These are phyloP conservation scores for Leucocoprinus birnbaumii DNA, from an alignment of 768 basidiomycete genomes.

Conservation along the genomic window DNA sequence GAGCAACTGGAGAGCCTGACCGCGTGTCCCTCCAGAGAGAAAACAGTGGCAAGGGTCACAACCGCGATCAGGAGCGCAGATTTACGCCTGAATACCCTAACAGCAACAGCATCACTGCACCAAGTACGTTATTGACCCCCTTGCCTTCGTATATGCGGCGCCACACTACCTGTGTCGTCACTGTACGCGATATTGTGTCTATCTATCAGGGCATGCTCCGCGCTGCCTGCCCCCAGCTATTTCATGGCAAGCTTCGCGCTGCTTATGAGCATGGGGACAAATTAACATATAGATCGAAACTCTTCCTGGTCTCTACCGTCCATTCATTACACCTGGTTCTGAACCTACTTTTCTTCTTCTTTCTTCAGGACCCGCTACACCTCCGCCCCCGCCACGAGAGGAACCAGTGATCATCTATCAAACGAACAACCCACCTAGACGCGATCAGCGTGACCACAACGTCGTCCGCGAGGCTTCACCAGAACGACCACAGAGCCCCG, in stretches of 20 bases:
- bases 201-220: neutral
- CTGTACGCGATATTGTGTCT: neutral
- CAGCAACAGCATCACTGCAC: slow-evolving; percentile 33
- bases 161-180: slow-evolving; percentile 13
- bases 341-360: slow-evolving; percentile 7
- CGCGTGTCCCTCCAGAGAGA: slow-evolving; percentile 2
- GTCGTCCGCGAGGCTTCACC: neutral
- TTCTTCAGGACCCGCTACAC: slow-evolving; percentile 10
- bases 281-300: too few species aligned
- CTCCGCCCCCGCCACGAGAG: slow-evolving; percentile 2
- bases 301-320: slow-evolving; percentile 12
- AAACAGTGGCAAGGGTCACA: slow-evolving; percentile 9
- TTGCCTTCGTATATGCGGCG: slow-evolving; percentile 28
- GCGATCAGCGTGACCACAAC: too few species aligned
- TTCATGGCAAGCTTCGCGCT: neutral
- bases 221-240: neutral
- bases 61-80: slow-evolving; percentile 28
- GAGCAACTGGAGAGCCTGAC: slow-evolving; percentile 2
- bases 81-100: slow-evolving; percentile 29
- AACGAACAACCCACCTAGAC: neutral
- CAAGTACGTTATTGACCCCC: slow-evolving; percentile 61
- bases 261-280: too few species aligned
- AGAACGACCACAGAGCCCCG: slow-evolving; percentile 8
- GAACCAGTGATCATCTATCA: slow-evolving; percentile 10
- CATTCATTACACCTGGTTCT: slow-evolving; percentile 11